A percentile compares a stretch with the other conserved stretches of the same genome.
These are phyloP conservation scores for Xanthoconium purpureum DNA, from an alignment of 768 basidiomycete species.

Conservation along the genomic window DNA sequence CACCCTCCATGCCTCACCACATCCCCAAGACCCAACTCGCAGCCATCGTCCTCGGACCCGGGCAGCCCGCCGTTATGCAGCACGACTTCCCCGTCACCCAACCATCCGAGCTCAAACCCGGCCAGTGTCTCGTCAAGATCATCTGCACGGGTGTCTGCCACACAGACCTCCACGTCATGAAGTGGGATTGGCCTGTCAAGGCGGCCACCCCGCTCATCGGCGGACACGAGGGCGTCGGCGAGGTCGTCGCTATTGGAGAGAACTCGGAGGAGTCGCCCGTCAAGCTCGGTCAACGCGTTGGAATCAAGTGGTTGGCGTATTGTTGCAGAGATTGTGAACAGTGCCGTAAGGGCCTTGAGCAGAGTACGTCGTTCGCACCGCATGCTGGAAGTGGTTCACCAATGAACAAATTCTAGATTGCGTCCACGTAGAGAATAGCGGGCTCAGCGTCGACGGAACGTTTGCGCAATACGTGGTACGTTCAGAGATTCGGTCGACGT, in stretches of 20 bases:
- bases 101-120: conserved; percentile 54
- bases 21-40: conserved; percentile 45
- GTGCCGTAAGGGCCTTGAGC: conserved; percentile 74
- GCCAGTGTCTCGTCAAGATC: conserved; percentile 75
- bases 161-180: conserved; percentile 73
- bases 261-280: conserved; percentile 58
- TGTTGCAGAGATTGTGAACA: conserved; percentile 73
- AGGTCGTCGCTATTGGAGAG: conserved; percentile 74
- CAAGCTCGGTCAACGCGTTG: conserved; percentile 75
- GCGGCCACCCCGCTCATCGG: conserved; percentile 67
- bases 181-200: conserved; percentile 79
- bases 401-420: conserved; percentile 45
- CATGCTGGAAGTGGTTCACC: too few species aligned
- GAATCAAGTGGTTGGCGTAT: conserved; percentile 79
- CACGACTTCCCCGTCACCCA: conserved; percentile 54
- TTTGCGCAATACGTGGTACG: conserved; percentile 66
- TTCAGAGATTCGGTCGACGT: conserved; percentile 4
- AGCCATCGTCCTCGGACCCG: conserved; percentile 35
- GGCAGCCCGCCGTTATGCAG: conserved; percentile 32
- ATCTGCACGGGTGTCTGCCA: conserved; percentile 83
- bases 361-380: conserved; percentile 44
- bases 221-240: conserved; percentile 84
- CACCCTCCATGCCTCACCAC: conserved; percentile 1
- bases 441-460: conserved; percentile 75
- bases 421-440: conserved; percentile 53